A percentile compares a stretch with the other conserved stretches of the same genome.
Conservation (phyloP, 805 yeast genomes). For the Metschnikowia rubicola region DNA sequence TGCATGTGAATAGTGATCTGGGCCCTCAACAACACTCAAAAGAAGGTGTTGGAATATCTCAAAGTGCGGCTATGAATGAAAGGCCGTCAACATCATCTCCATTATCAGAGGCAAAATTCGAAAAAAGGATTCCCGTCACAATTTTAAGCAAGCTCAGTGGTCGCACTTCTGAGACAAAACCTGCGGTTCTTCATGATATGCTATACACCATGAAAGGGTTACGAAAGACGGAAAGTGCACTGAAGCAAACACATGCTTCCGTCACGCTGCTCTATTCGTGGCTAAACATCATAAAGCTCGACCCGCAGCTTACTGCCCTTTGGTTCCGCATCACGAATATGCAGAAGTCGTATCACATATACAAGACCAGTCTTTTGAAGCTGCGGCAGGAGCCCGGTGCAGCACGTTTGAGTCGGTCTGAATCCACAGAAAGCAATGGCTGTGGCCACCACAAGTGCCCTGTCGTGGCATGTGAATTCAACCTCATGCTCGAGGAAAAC, state of each 20-base stretch:
- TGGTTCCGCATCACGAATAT: slow-evolving; percentile 41
- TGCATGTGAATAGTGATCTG: too few species aligned
- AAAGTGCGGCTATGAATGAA: too few species aligned
- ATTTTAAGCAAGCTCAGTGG: slow-evolving; percentile 25
- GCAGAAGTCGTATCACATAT: slow-evolving; percentile 38
- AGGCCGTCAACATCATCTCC: too few species aligned
- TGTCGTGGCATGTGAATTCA: slow-evolving; percentile 39
- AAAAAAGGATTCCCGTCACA: slow-evolving; percentile 9
- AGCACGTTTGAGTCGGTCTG: neutral
- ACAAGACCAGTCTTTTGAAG: slow-evolving; percentile 26
- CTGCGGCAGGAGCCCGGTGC: neutral
- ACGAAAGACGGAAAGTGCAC: neutral
- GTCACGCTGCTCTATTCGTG: slow-evolving; percentile 32
- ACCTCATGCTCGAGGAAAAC: slow-evolving; percentile 30
- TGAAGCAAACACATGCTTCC: neutral
- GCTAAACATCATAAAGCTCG: slow-evolving; percentile 37
- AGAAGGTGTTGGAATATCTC: too few species aligned
- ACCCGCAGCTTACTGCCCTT: slow-evolving; percentile 37
- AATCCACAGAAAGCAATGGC: slow-evolving; percentile 12
- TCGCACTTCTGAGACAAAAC: neutral
- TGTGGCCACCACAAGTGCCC: slow-evolving; percentile 30
- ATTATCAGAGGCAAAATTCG: neutral
- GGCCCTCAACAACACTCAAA: too few species aligned
- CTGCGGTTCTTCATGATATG: slow-evolving; percentile 18
- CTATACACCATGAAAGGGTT: slow-evolving; percentile 14